Conservation (phyloP, 345 rosid genomes). For the Syzygium aqueum region DNA sequence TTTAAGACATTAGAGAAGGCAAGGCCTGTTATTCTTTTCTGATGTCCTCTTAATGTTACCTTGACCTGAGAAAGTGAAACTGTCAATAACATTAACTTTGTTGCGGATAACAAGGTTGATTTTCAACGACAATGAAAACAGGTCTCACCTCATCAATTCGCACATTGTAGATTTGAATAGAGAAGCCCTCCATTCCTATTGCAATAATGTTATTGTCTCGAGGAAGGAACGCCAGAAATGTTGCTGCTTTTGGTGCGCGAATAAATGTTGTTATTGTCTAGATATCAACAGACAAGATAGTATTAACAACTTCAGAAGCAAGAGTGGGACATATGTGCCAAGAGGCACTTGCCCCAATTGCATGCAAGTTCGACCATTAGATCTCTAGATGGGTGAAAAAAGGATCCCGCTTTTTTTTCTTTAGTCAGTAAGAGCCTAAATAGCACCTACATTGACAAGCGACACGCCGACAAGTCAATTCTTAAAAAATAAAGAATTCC, state of each 20-base stretch:
- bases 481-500: too few relatives aligned
- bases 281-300: constrained; percentile 3
- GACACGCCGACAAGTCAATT: too few relatives aligned
- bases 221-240: constrained; percentile 79
- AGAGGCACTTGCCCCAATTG: neutral
- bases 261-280: constrained; percentile 77
- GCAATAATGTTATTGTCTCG: constrained; percentile 66
- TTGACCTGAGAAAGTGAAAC: constrained; percentile 35
- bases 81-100: neutral
- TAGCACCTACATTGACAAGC: too few relatives aligned
- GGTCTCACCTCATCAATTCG: constrained; percentile 53
- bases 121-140: neutral
- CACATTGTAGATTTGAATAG: constrained; percentile 62
- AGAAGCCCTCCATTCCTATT: constrained; percentile 78
- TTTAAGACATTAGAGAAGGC: constrained; percentile 62
- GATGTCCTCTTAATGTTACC: constrained; percentile 65
- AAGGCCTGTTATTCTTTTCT: constrained; percentile 78
- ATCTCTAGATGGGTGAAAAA: too few relatives aligned
- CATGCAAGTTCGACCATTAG: too few relatives aligned
- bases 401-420: neutral
- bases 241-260: constrained; percentile 79
- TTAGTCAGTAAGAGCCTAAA: neutral
- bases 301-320: neutral
- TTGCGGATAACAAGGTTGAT: neutral
- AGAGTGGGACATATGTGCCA: neutral